Conservation (phyloP, 2,329 filamentous ascomycete species). For the Pseudodiploospora longispora region DNA sequence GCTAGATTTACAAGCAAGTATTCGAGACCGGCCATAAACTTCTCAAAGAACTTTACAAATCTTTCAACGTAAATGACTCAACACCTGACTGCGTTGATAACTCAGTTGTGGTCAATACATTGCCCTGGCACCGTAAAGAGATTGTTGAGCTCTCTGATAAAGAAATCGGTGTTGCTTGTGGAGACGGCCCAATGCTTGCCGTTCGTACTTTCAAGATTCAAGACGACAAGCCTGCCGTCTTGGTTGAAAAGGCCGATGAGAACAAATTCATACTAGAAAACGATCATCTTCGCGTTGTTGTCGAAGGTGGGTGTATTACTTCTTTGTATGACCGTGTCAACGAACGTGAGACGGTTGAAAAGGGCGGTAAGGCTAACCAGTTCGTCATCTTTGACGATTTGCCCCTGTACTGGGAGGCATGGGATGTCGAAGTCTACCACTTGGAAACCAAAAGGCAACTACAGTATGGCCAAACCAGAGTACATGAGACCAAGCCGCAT, state of each 20-base stretch:
- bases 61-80: conserved; percentile 53
- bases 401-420: conserved; percentile 93
- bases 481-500: conserved; percentile 64
- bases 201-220: conserved; percentile 42
- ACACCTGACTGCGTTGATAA: conserved; percentile 33
- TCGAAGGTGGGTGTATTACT: conserved; percentile 69
- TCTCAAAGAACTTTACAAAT: conserved; percentile 58
- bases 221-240: conserved; percentile 39
- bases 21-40: conserved; percentile 69
- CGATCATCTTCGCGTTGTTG: conserved; percentile 61
- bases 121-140: conserved; percentile 77
- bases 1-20: conserved; percentile 68
- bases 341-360: conserved; percentile 68
- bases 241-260: conserved; percentile 40
- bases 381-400: conserved; percentile 96
- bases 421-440: conserved; percentile 97
- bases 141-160: conserved; percentile 55
- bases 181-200: conserved; percentile 43
- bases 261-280: conserved; percentile 76
- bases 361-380: conserved; percentile 73
- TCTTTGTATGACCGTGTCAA: conserved; percentile 71
- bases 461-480: conserved; percentile 55
- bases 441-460: conserved; percentile 79
- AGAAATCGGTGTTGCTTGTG: conserved; percentile 47
- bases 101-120: conserved; percentile 68